Conservation (phyloP, 2,329 filamentous ascomycete species). For the Monilinia vaccinii-corymbosi region DNA sequence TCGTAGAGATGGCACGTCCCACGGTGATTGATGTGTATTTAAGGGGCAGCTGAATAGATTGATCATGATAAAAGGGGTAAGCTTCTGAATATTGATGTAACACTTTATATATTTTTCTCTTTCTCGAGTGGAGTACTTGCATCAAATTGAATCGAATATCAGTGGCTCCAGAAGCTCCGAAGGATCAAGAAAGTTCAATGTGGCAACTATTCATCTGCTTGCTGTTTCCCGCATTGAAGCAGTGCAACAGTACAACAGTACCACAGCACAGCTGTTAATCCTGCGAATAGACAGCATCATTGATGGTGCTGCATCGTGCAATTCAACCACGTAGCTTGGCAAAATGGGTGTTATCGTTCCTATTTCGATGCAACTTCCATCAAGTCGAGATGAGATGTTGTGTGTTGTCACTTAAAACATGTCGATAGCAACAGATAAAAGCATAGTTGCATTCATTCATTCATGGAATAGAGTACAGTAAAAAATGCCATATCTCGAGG, state of each 20-base stretch:
- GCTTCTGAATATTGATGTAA: neutral
- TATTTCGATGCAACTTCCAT: neutral
- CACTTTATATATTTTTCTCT: neutral
- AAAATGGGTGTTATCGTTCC: neutral
- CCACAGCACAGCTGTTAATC: too few species aligned
- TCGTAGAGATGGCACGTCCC: neutral
- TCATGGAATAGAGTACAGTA: too few species aligned
- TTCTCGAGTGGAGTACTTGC: neutral
- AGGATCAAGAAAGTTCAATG: neutral
- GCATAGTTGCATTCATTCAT: too few species aligned
- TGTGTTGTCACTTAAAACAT: neutral
- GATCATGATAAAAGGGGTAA: neutral
- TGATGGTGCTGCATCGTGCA: neutral
- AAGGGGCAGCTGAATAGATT: neutral
- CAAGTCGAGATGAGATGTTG: neutral
- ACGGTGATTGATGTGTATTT: neutral
- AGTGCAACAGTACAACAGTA: neutral
- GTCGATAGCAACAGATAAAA: neutral
- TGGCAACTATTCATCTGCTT: neutral
- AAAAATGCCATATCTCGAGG: neutral
- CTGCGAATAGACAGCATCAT: neutral
- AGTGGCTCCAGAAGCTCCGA: neutral
- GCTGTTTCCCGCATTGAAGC: neutral
- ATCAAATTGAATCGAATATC: neutral
- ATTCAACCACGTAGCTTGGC: neutral